These are phyloP conservation scores for Yamagishiella unicocca DNA, from an alignment of 139 green algal species.

Conservation along the genomic window DNA sequence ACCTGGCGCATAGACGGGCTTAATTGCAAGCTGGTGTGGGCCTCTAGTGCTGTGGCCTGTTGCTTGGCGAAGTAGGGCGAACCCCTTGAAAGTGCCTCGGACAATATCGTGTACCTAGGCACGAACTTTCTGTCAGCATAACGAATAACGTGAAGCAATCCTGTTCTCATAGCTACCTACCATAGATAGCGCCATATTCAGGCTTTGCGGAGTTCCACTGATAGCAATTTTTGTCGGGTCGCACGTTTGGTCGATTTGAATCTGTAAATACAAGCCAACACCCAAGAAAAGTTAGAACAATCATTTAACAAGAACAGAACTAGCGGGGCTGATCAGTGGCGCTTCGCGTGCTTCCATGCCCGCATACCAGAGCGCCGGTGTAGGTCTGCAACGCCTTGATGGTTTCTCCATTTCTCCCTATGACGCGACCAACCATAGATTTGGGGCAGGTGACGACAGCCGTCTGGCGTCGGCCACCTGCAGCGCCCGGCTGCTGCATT, in stretches of 20 bases:
- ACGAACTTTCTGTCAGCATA: not conserved
- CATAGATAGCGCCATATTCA: slow-evolving; percentile 63
- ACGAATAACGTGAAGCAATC: not conserved
- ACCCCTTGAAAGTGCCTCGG: slow-evolving; percentile 79
- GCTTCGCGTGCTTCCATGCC: not conserved
- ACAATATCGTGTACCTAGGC: slow-evolving; percentile 69
- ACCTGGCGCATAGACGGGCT: slow-evolving; percentile 43
- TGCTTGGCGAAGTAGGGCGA: slow-evolving; percentile 73
- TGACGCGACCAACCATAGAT: slow-evolving; percentile 86
- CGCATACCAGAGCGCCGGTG: slow-evolving; percentile 68
- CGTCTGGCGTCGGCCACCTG: slow-evolving; percentile 28
- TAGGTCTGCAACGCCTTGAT: slow-evolving; percentile 88
- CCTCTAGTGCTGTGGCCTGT: slow-evolving; percentile 36
- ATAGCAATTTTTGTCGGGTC: slow-evolving; percentile 63
- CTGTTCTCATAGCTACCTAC: not conserved
- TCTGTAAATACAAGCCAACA: not conserved
- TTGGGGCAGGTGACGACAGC: slow-evolving; percentile 76
- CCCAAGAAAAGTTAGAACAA: not conserved
- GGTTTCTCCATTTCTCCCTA: slow-evolving; percentile 81
- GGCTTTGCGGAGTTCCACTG: slow-evolving; percentile 61
- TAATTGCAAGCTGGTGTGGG: not conserved
- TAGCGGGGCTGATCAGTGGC: not conserved
- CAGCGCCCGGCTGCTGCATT: slow-evolving; percentile 15
- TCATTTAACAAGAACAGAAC: too few species aligned
- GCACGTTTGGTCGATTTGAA: slow-evolving; percentile 32